Evolutionary conservation across 768 basidiomycete species (phyloP).

Genomic region (Lactifluus echinatus): DNA sequence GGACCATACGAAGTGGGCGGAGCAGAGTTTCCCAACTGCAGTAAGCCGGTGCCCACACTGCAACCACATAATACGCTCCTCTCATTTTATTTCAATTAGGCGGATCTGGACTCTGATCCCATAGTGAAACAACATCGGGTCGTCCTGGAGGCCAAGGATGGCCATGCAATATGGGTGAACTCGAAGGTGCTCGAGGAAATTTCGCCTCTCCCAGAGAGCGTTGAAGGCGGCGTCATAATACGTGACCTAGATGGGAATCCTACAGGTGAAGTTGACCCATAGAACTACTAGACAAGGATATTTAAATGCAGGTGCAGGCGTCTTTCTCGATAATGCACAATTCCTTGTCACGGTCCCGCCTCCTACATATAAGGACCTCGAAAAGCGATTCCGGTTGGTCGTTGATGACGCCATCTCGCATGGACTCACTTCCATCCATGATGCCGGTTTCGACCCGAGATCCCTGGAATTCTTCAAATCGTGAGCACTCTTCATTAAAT

Average conservation of each 20-base stretch:
- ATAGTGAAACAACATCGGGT: conserved; percentile 62
- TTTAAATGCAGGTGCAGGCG: conserved; percentile 36
- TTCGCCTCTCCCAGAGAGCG: conserved; percentile 51
- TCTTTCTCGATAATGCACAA: conserved; percentile 84
- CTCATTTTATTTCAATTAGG: conserved; percentile 32
- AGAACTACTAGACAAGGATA: neutral
- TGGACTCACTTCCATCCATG: conserved; percentile 81
- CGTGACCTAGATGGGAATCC: conserved; percentile 58
- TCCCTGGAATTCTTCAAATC: conserved; percentile 69
- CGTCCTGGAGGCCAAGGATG: conserved; percentile 76
- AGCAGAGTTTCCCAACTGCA: conserved; percentile 53
- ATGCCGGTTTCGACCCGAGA: conserved; percentile 63
- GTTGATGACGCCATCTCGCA: conserved; percentile 57
- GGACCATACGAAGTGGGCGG: conserved; percentile 79
- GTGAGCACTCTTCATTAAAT: conserved; percentile 30
- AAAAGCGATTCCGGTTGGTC: conserved; percentile 50
- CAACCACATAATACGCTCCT: neutral
- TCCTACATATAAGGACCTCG: conserved; percentile 54
- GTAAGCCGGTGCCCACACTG: conserved; percentile 33
- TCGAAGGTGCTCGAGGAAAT: conserved; percentile 47
- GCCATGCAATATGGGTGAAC: conserved; percentile 86
- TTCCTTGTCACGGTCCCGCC: conserved; percentile 55
- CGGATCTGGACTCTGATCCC: conserved; percentile 62
- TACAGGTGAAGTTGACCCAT: conserved; percentile 42
- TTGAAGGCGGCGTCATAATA: conserved; percentile 77